Percentiles rank a stretch among this genome's conserved stretches.
phyloP scores from a whole-genome alignment of 495 filamentous ascomycete genomes.

The Tuber indicum region DNA sequence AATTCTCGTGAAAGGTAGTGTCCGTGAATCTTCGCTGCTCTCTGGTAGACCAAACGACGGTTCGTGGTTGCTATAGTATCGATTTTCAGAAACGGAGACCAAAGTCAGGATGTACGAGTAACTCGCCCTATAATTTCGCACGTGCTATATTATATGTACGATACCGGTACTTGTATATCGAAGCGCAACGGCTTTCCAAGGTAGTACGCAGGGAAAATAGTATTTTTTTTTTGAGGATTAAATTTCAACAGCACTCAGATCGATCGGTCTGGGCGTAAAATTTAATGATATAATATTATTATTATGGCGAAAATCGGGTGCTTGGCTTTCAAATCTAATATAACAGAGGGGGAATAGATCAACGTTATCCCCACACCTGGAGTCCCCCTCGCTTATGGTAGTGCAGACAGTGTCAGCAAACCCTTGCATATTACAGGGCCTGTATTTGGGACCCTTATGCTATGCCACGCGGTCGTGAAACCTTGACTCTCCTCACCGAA shows the following conservation, averaged over 20 bases:
- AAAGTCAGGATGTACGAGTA: background rate
- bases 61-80: background rate
- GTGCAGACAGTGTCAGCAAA: constrained; percentile 13
- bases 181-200: background rate
- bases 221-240: background rate
- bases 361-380: constrained; percentile 11
- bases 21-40: background rate
- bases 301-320: background rate
- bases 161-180: background rate
- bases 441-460: constrained; percentile 21
- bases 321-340: background rate
- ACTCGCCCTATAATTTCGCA: background rate
- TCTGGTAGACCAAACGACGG: background rate
- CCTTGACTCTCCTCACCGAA: constrained; percentile 21
- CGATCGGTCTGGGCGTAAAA: background rate
- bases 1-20: background rate
- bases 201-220: background rate
- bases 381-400: constrained; percentile 24
- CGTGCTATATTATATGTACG: background rate
- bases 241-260: background rate
- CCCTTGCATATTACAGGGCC: constrained; percentile 23
- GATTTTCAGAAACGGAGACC: background rate
- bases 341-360: background rate
- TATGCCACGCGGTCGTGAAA: constrained; percentile 20
- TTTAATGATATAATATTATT: background rate